Conservation (phyloP, 768 basidiomycete genomes). For the Russula lepida region DNA sequence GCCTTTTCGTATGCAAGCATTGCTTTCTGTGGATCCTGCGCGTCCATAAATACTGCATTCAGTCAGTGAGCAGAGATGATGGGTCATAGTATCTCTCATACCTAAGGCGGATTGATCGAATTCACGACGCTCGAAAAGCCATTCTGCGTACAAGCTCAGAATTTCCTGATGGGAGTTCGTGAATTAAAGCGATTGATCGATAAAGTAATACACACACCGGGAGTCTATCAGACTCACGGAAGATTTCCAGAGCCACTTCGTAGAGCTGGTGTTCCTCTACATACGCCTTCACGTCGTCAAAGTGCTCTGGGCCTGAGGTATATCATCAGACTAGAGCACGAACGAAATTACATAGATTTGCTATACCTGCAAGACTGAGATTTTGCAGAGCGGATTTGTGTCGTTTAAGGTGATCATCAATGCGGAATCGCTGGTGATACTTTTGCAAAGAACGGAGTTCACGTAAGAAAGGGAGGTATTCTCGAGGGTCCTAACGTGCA, state of each 20-base stretch:
- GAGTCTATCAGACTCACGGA: slow-evolving; percentile 57
- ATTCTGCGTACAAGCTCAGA: slow-evolving; percentile 72
- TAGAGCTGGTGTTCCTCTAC: slow-evolving; percentile 72
- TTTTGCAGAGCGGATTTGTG: slow-evolving; percentile 66
- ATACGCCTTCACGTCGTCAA: slow-evolving; percentile 75
- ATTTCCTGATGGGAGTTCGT: slow-evolving; percentile 38
- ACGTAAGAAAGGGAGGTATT: slow-evolving; percentile 94
- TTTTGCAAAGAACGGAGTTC: slow-evolving; percentile 75
- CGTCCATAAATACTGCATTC: slow-evolving; percentile 62
- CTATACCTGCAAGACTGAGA: slow-evolving; percentile 59
- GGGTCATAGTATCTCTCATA: slow-evolving; percentile 27
- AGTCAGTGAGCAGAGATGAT: not conserved
- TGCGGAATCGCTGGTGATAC: slow-evolving; percentile 79
- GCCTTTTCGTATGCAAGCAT: slow-evolving; percentile 85
- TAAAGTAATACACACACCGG: slow-evolving; percentile 36
- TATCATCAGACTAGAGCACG: not conserved
- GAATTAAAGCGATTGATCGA: not conserved
- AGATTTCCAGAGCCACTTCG: slow-evolving; percentile 63
- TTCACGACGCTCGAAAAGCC: slow-evolving; percentile 78
- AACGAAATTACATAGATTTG: not conserved
- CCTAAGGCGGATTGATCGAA: slow-evolving; percentile 79
- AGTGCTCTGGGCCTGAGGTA: slow-evolving; percentile 50
- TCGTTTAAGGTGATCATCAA: slow-evolving; percentile 86
- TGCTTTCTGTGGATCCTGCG: slow-evolving; percentile 55
- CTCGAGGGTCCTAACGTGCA: slow-evolving; percentile 75